Percentiles rank a stretch among this genome's conserved stretches.
Conservation (phyloP, 2,329 filamentous ascomycete species). For the Chrysosporium queenslandicum region DNA sequence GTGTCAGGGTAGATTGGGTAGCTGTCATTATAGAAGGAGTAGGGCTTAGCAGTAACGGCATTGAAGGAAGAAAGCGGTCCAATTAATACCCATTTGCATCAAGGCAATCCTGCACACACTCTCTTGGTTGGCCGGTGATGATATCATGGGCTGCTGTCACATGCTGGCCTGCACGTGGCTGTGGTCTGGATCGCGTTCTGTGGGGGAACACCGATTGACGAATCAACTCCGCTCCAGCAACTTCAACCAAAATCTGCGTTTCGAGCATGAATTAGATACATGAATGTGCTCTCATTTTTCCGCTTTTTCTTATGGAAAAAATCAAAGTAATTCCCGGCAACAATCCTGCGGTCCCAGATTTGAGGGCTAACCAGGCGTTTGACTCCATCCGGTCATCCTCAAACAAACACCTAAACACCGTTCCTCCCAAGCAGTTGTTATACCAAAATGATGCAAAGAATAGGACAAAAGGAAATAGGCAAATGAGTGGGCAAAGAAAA, state of each 20-base stretch:
- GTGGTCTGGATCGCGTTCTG: background rate
- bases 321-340: no score
- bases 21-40: no score
- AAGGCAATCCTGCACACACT: background rate
- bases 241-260: background rate
- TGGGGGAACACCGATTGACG: background rate
- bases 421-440: background rate
- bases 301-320: background rate
- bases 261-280: background rate
- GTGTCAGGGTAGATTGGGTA: no score
- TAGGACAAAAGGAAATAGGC: conserved; percentile 14
- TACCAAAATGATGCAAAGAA: background rate
- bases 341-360: no score
- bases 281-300: background rate
- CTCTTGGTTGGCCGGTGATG: background rate
- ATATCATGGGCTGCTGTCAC: background rate
- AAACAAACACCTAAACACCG: background rate
- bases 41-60: no score
- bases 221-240: no score
- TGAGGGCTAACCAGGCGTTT: no score
- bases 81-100: no score
- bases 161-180: background rate
- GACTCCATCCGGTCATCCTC: background rate
- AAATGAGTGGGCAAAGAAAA: background rate
- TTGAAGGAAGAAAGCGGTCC: no score